Evolutionary conservation across 164 flowering plant species (phyloP), one percentile per base, ranked within the genome.

Genomic region (Aristolochia contorta): DNA sequence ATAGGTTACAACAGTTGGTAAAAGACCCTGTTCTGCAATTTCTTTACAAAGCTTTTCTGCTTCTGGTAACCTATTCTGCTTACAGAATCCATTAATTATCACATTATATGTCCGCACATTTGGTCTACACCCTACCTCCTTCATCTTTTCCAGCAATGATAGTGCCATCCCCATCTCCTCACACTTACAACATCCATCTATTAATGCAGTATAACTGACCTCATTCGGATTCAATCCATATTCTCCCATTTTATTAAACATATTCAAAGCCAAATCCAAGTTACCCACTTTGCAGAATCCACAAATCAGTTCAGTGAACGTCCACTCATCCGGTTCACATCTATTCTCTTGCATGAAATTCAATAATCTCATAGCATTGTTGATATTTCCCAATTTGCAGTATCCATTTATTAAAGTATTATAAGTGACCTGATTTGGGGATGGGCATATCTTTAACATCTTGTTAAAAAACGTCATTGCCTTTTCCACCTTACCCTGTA

Each of bases 351-450:
- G 84, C 95, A 90, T 87, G 68, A 85, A 61, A 63, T 79, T 79
- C 59, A 82, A 49, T 56, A 90, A 61, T 70, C 90, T 79, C 68
- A 61, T 65, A 18, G 92, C 95, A 76, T 85, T 82, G 32, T 74
- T 73, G 45, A 81, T 57, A 64, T 79, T 67, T 22, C 87, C 84
- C 41, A 4, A 19, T 57, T 63, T 72, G 60, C 79, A 63, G 59
- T 82, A 85, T 49, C 86, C 89, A 73, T 77, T 47, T 54, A 89
- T 83, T 56, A 89, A 82, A 1, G 80, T 82, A 75, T 85, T 89
- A 58, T 82, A 87, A 2, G 96, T 86, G 49, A 79, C 58, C 50
- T 73, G 71, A 47, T 80, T 83, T 22, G 94, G 96, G 41, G 72
- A 63, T 10, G 91, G 89, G 47, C 94, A 91, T n/a, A 56, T 62